phyloP scores from a whole-genome alignment of 768 basidiomycete genomes.

The Boletus sp. region DNA sequence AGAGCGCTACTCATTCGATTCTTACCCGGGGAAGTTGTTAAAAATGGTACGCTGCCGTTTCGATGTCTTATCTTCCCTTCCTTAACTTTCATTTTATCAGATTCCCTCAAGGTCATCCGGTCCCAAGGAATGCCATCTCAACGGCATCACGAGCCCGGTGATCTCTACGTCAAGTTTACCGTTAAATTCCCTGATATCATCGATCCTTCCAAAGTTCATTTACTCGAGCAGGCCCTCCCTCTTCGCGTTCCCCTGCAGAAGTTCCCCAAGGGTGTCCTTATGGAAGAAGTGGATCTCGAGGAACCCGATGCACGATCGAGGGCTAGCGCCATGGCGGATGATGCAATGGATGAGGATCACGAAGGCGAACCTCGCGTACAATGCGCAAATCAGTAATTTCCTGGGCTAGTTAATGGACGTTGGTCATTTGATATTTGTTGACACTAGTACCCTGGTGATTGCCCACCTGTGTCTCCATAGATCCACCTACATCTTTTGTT shows the following conservation, averaged over 20 bases:
- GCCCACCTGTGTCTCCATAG: slow-evolving; percentile 26
- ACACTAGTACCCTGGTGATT: slow-evolving; percentile 21
- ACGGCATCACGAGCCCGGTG: slow-evolving; percentile 95
- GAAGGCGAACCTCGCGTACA: slow-evolving; percentile 90
- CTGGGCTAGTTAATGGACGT: slow-evolving; percentile 9
- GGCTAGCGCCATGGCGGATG: slow-evolving; percentile 54
- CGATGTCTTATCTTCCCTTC: not conserved
- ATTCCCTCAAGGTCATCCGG: slow-evolving; percentile 84
- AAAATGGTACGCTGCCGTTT: slow-evolving; percentile 69
- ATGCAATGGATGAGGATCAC: slow-evolving; percentile 91
- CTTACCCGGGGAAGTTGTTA: slow-evolving; percentile 86
- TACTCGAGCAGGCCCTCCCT: slow-evolving; percentile 85
- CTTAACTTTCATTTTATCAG: slow-evolving; percentile 38
- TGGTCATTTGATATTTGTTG: slow-evolving; percentile 20
- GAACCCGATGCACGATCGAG: slow-evolving; percentile 65
- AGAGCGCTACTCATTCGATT: slow-evolving; percentile 82
- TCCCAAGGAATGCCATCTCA: slow-evolving; percentile 99
- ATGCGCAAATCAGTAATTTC: slow-evolving; percentile 82
- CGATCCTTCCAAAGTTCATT: slow-evolving; percentile 59
- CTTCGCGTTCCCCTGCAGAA: slow-evolving; percentile 66
- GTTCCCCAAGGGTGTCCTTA: slow-evolving; percentile 59
- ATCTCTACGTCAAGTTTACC: slow-evolving; percentile 82
- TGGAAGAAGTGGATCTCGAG: slow-evolving; percentile 85
- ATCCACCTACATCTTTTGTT: slow-evolving; percentile 27
- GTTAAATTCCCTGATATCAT: slow-evolving; percentile 90